phyloP scores from a whole-genome alignment of 208 protist genomes.

The Trypanosoma platydactyli region DNA sequence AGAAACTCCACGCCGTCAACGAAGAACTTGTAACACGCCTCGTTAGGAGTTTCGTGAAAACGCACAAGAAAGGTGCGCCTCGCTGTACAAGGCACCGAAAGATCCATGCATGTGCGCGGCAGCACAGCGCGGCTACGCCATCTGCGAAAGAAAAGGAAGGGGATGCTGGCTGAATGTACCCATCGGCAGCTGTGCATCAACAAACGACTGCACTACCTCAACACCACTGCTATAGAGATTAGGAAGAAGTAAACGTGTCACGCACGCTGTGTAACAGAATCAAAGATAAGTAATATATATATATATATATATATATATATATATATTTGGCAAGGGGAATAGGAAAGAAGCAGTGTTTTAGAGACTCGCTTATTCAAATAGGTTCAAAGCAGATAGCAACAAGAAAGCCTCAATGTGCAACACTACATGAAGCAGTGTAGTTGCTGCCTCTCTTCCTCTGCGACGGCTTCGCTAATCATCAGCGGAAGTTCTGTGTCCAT shows the following conservation, averaged over 20 bases:
- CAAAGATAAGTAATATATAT: conserved; percentile 2
- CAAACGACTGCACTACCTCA: neutral
- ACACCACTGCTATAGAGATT: neutral
- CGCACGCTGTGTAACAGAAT: no score
- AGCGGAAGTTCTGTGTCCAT: conserved; percentile 71
- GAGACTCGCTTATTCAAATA: neutral
- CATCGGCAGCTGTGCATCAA: neutral
- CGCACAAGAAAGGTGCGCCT: conserved; percentile 58
- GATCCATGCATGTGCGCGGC: neutral
- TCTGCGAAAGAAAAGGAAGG: neutral
- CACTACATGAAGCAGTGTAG: conserved; percentile 20
- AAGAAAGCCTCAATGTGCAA: conserved; percentile 2
- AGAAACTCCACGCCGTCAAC: conserved; percentile 71
- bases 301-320: conserved; percentile 13
- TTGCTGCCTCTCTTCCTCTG: conserved; percentile 62
- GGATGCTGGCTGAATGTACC: neutral
- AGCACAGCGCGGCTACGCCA: neutral
- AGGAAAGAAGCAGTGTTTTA: neutral
- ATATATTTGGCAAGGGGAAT: no score
- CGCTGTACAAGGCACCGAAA: conserved; percentile 5
- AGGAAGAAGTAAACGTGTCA: no score
- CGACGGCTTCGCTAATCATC: conserved; percentile 70
- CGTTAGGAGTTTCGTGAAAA: conserved; percentile 83
- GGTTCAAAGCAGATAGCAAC: neutral
- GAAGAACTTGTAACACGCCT: conserved; percentile 85